Conservation (phyloP, 768 basidiomycete species). For the Leucosporidium creatinivorum region DNA sequence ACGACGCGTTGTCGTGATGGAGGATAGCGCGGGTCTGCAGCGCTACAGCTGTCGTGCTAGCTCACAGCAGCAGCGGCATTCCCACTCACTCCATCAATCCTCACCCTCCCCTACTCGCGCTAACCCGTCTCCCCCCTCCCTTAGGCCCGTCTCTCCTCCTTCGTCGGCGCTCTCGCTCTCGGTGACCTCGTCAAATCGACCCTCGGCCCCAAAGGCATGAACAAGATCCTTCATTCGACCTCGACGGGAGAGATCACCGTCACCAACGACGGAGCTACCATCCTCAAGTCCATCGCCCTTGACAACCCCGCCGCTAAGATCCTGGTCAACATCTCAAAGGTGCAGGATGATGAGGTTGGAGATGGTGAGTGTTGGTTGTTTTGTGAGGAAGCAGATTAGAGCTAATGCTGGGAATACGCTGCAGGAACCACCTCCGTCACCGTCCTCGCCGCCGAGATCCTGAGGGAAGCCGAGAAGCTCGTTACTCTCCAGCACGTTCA, state of each 20-base stretch:
- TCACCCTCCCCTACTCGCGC: background rate
- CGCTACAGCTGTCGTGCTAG: too few relatives aligned
- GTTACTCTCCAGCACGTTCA: conserved; percentile 79
- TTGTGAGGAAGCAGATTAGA: background rate
- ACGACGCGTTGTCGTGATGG: conserved; percentile 4
- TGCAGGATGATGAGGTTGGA: conserved; percentile 99
- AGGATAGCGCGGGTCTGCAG: background rate
- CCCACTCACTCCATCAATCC: too few relatives aligned
- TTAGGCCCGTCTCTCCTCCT: conserved; percentile 89
- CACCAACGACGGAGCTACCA: conserved; percentile 98
- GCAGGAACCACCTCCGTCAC: conserved; percentile 73
- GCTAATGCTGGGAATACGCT: background rate
- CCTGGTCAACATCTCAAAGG: conserved; percentile 97
- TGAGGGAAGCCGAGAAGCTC: conserved; percentile 92
- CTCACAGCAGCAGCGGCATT: background rate
- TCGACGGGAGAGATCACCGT: conserved; percentile 89
- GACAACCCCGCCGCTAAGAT: conserved; percentile 96
- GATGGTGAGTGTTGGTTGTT: conserved; percentile 50
- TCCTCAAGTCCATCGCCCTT: conserved; percentile 91
- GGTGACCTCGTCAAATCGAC: conserved; percentile 99
- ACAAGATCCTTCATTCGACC: conserved; percentile 92
- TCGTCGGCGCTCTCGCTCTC: conserved; percentile 92
- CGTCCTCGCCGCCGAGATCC: conserved; percentile 80
- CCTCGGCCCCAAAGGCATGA: conserved; percentile 98
- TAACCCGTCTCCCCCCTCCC: background rate